Percentiles rank a stretch among this genome's conserved stretches.
Evolutionary conservation across 2,329 filamentous ascomycete species (phyloP).

Genomic region (Fusarium graminum): DNA sequence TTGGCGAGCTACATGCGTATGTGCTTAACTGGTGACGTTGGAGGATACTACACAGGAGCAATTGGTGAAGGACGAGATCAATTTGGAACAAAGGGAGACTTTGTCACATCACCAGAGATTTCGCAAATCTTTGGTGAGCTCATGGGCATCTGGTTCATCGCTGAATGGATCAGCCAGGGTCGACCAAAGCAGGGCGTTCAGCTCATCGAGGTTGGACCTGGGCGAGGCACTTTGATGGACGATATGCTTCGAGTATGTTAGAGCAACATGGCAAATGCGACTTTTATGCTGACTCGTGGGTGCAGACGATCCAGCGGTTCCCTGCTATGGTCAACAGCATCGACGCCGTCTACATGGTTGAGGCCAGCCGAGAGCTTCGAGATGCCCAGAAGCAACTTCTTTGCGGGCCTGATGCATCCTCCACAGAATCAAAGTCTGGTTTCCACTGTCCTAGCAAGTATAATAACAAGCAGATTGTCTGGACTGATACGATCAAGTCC

Average conservation of each 20-base stretch:
- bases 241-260: constrained; percentile 87
- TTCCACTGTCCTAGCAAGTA: constrained; percentile 83
- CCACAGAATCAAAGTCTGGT: constrained; percentile 79
- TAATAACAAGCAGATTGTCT: constrained; percentile 79
- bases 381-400: constrained; percentile 83
- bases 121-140: constrained; percentile 97
- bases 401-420: constrained; percentile 76
- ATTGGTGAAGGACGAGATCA: constrained; percentile 79
- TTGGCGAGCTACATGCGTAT: constrained; percentile 98
- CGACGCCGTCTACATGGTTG: constrained; percentile 91
- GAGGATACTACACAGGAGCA: constrained; percentile 91
- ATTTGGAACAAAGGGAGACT: constrained; percentile 94
- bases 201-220: constrained; percentile 93
- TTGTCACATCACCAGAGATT: constrained; percentile 97
- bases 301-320: constrained; percentile 87
- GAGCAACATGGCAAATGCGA: not conserved
- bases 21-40: constrained; percentile 90
- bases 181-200: constrained; percentile 79
- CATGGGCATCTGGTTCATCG: constrained; percentile 92
- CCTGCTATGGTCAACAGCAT: constrained; percentile 80
- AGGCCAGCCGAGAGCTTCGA: constrained; percentile 86
- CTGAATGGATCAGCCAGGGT: constrained; percentile 96
- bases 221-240: constrained; percentile 95
- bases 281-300: constrained; percentile 1
- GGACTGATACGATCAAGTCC: constrained; percentile 91